Base-by-base conservation (phyloP, 192 early-diverging fungal genomes). In the Thamnidium elegans region DNA sequence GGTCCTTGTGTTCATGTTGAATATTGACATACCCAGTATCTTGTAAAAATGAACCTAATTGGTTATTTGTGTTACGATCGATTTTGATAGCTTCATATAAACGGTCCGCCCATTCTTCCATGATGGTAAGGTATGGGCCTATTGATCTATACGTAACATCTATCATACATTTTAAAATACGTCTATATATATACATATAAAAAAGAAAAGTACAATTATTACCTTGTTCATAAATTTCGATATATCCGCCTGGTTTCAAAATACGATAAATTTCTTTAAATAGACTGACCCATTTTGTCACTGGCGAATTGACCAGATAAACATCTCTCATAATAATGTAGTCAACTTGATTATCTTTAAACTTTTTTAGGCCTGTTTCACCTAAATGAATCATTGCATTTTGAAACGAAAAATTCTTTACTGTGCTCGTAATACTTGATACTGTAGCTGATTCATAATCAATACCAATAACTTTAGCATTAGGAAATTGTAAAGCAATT, bases 191-290 rank as follows among this genome's bases (percentile, higher is more conserved):
- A n/a, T 9, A 34, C 5, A n/a, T 45, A 47, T 26, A 21, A 6
- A 34, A 6, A 3, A 50, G 7, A 34, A 9, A 15, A 32, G 50
- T 7, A 31, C 13, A 20, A 39, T 36, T 15, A 21, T 1, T 50
- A 71, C 63, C 55, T 21, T 48, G 58, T 63, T 73, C 71, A 20
- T 34, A 51, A 3, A 63, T 47, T 56, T 73, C 71, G 2, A 73
- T 45, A 55, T 47, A 68, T 5, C 71, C 71, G 47, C 62, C 66
- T 15, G 65, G 65, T 32, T 67, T 62, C 19, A 73, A 21, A 9
- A 73, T 50, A 15, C 71, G 36, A 62, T 63, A 64, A 3, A 48
- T 51, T 51, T 73, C 51, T 34, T 68, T 42, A 17, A 73, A 50
- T 26, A 68, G 31, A 42, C 32, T 55, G 19, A 11, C 10, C 71